Percentiles rank a stretch among this genome's conserved stretches.
phyloP scores from a whole-genome alignment of 1,284 basidiomycete species.

The Heterobasidion irregulare region DNA sequence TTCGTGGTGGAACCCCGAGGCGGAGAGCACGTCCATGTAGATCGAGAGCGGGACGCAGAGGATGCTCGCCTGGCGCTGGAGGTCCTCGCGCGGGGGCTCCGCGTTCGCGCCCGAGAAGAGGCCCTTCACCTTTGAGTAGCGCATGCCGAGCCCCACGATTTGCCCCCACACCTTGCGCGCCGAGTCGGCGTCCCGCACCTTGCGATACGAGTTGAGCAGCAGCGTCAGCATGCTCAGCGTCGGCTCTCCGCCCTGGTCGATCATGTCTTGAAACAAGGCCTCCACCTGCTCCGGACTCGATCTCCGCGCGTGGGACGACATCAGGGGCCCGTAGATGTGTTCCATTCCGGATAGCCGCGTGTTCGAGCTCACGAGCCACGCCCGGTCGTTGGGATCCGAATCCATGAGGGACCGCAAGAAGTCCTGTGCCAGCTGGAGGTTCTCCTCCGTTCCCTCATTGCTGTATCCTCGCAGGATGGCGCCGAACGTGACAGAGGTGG shows the following conservation, averaged over 20 bases:
- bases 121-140: slow-evolving; percentile 26
- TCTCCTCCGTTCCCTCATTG: slow-evolving; percentile 36
- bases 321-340: slow-evolving; percentile 56
- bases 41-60: slow-evolving; percentile 81
- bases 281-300: slow-evolving; percentile 48
- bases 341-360: slow-evolving; percentile 37
- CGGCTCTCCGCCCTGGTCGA: slow-evolving; percentile 44
- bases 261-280: slow-evolving; percentile 47
- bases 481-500: slow-evolving; percentile 65
- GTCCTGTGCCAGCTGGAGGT: slow-evolving; percentile 47
- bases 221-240: slow-evolving; percentile 57
- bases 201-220: slow-evolving; percentile 73
- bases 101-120: slow-evolving; percentile 17
- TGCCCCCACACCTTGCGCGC: slow-evolving; percentile 66
- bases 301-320: slow-evolving; percentile 46
- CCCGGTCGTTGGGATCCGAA: slow-evolving; percentile 21
- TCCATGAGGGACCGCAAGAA: slow-evolving; percentile 49
- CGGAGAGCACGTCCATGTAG: slow-evolving; percentile 72
- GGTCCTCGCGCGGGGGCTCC: slow-evolving; percentile 2
- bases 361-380: slow-evolving; percentile 30
- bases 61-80: slow-evolving; percentile 39
- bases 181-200: slow-evolving; percentile 45
- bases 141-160: slow-evolving; percentile 49
- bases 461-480: slow-evolving; percentile 63
- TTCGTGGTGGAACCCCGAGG: slow-evolving; percentile 51